Percentiles rank a stretch among this genome's conserved stretches.
Evolutionary conservation across 2,329 filamentous ascomycete genomes (phyloP).

Genomic region (Fusarium sterilihyphosum): DNA sequence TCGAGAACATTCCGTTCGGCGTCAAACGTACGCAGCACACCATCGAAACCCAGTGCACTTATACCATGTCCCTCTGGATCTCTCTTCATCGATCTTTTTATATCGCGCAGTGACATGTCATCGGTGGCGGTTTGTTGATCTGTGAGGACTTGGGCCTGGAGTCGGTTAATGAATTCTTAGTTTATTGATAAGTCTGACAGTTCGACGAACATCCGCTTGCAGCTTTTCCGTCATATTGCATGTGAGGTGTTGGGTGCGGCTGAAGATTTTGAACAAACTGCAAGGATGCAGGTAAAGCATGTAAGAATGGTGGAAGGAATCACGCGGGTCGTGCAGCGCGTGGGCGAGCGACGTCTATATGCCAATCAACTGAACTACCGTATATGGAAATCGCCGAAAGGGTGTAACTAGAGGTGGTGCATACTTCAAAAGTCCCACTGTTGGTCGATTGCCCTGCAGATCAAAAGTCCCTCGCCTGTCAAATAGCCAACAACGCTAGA

Average conservation of each 20-base stretch:
- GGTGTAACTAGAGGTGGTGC: background rate
- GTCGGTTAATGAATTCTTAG: background rate
- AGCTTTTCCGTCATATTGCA: background rate
- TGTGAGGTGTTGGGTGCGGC: background rate
- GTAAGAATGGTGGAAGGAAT: too few species aligned
- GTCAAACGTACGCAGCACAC: slow-evolving; percentile 1
- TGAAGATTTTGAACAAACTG: background rate
- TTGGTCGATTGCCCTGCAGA: too few species aligned
- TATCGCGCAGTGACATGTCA: background rate
- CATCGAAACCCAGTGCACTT: background rate
- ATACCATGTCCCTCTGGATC: background rate
- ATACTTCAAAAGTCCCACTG: too few species aligned
- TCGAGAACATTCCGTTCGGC: background rate
- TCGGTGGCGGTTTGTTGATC: background rate
- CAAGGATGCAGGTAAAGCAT: background rate
- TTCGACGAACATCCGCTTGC: background rate
- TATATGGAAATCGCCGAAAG: background rate
- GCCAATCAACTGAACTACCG: background rate
- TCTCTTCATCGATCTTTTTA: background rate
- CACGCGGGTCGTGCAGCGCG: background rate
- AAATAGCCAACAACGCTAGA: too few species aligned
- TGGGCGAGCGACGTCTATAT: background rate
- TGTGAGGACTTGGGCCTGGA: background rate
- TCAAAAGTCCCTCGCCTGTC: background rate
- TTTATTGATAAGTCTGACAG: accelerated